These are phyloP conservation scores for Verticillium zaregamsianum DNA, from an alignment of 2,329 filamentous ascomycete species.

Conservation along the genomic window DNA sequence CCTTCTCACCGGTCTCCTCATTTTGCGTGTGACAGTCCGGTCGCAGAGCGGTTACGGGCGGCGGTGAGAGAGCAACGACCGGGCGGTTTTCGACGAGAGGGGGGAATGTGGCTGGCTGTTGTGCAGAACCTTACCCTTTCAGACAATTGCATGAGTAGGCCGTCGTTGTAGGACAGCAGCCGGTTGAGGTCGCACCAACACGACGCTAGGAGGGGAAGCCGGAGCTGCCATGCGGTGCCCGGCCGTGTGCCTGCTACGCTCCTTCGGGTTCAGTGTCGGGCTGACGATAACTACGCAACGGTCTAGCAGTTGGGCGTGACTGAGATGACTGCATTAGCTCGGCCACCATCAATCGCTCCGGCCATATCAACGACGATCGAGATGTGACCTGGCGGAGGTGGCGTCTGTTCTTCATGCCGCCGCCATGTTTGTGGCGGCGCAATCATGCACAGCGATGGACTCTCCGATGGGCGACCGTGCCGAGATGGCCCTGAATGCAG, in stretches of 20 bases:
- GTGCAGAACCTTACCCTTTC: not conserved
- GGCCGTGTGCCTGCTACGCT: not conserved
- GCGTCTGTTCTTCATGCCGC: not conserved
- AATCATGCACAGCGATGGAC: not conserved
- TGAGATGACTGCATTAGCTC: not conserved
- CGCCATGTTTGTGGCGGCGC: not conserved
- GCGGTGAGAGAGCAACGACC: not conserved
- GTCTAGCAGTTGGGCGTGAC: not conserved
- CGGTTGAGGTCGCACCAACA: not conserved
- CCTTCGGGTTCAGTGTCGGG: not conserved
- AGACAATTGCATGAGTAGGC: not conserved
- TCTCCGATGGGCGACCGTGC: not conserved
- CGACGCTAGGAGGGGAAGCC: not conserved
- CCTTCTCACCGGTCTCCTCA: not conserved
- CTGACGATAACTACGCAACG: not conserved
- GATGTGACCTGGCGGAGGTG: not conserved
- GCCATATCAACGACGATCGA: not conserved
- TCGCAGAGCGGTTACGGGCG: not conserved
- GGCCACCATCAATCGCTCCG: not conserved
- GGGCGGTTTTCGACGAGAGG: not conserved
- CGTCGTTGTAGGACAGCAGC: not conserved
- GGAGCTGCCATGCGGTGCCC: not conserved
- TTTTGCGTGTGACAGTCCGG: not conserved
- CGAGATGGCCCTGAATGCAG: not conserved
- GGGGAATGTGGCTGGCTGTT: not conserved